Percentiles rank a stretch among this genome's conserved stretches.
Evolutionary conservation across 1,139 yeast genomes (phyloP).

Genomic region (Protomyces macrosporus): DNA sequence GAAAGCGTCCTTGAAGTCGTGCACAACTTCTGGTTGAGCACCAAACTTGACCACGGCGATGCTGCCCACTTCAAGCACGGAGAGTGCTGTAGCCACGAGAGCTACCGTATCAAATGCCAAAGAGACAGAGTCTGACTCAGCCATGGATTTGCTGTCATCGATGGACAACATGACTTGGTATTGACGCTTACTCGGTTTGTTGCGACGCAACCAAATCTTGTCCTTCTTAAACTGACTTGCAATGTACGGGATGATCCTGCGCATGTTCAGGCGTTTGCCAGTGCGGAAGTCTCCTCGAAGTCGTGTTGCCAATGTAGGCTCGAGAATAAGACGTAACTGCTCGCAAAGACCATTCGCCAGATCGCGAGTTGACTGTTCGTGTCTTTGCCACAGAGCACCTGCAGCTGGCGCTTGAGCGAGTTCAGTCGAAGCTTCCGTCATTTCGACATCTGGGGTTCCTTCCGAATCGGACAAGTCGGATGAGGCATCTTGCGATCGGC

Average conservation of each 20-base stretch:
- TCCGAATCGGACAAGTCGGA: constrained; percentile 31
- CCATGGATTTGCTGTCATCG: constrained; percentile 96
- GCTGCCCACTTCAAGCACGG: constrained; percentile 92
- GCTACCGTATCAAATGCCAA: constrained; percentile 94
- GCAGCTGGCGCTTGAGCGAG: constrained; percentile 51
- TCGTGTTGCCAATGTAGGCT: constrained; percentile 92
- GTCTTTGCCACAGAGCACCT: constrained; percentile 69
- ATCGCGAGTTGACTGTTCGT: constrained; percentile 80
- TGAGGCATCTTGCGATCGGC: too few species aligned
- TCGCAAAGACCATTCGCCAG: constrained; percentile 84
- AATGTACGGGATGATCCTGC: constrained; percentile 93
- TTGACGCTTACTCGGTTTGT: constrained; percentile 94
- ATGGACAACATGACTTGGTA: constrained; percentile 97
- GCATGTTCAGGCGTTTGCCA: constrained; percentile 95
- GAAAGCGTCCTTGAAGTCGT: constrained; percentile 83
- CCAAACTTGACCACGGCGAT: constrained; percentile 89
- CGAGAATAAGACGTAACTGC: constrained; percentile 84
- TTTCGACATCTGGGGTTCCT: constrained; percentile 39
- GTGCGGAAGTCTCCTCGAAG: constrained; percentile 93
- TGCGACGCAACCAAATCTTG: constrained; percentile 96
- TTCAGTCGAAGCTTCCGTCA: constrained; percentile 38
- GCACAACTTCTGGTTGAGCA: constrained; percentile 74
- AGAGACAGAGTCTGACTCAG: constrained; percentile 76
- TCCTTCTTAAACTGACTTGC: constrained; percentile 97
- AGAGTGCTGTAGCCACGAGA: constrained; percentile 84